Evolutionary conservation across 371 early-diverging fungal species (phyloP).

Genomic region (Apophysomyces elegans): DNA sequence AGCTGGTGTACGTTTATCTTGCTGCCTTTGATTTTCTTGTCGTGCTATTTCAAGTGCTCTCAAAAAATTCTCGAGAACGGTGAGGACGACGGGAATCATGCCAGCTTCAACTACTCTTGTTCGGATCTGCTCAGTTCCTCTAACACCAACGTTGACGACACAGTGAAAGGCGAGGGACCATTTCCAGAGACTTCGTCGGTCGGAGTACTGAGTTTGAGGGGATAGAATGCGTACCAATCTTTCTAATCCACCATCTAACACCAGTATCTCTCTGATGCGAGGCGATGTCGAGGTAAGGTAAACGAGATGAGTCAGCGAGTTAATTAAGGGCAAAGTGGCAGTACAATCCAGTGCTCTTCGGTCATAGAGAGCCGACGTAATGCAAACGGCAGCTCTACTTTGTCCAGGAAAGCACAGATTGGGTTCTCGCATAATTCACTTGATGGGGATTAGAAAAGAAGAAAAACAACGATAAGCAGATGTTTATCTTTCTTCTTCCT

Average conservation of each 20-base stretch:
- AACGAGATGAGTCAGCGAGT: conserved; percentile 85
- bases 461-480: neutral
- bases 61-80: conserved; percentile 74
- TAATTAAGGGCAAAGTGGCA: conserved; percentile 82
- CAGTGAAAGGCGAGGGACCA: conserved; percentile 87
- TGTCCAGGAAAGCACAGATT: conserved; percentile 78
- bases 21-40: conserved; percentile 41
- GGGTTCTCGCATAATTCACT: conserved; percentile 73
- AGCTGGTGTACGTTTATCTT: neutral
- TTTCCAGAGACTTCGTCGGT: conserved; percentile 75
- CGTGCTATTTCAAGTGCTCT: conserved; percentile 60
- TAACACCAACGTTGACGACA: conserved; percentile 84
- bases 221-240: conserved; percentile 77
- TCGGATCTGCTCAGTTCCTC: conserved; percentile 82
- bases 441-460: conserved; percentile 2
- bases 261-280: conserved; percentile 81
- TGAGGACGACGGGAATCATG: conserved; percentile 77
- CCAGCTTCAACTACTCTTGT: conserved; percentile 87
- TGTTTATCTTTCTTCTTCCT: neutral
- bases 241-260: conserved; percentile 90
- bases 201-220: conserved; percentile 65
- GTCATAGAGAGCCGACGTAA: conserved; percentile 85
- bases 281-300: conserved; percentile 85
- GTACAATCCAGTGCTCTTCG: conserved; percentile 91
- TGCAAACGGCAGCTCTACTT: conserved; percentile 79